Evolutionary conservation across 495 filamentous ascomycete species (phyloP), one percentile per base, ranked within the genome.

Genomic region (Parathielavia appendiculata): DNA sequence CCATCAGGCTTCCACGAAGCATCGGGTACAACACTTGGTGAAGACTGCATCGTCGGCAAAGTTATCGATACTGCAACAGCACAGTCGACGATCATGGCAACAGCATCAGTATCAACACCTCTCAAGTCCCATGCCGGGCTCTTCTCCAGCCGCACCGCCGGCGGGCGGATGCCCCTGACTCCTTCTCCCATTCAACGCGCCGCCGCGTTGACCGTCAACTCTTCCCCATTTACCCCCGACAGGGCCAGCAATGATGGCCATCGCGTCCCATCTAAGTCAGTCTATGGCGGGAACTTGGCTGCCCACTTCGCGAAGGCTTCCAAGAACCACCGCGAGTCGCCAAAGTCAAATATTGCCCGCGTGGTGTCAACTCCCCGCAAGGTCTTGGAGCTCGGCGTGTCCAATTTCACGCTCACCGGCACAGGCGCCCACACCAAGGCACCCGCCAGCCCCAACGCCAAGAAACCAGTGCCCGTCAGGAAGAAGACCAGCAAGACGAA

Each of bases 271-370:
- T 72, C 83, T 30, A 84, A 87, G 74, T 87, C 89, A 23, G 81
- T 88, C 51, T 91, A 91, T 71, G 81, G 57, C 38, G 64, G 84
- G 58, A 89, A 89, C 64, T 74, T 93, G 7, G 81, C 85, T 22
- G 81, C 90, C 48, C 84, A 88, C 63, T 88, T 95, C 59, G 76
- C 87, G 55, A 86, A 84, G 67, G 83, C 84, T 13, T 75, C 76
- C 76, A 72, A 75, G 8, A 62, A 75, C n/a, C 69, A 86, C 72
- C 83, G 85, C 26, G 84, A 92, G 62, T 91, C 90, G 26, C 90
- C 91, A 66, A 96, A 97, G 77, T 95, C 91, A 46, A 96, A 96
- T 77, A 96, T 96, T 70, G 92, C 90, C 54, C 83, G 85, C 35
- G 74, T 75, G 38, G 71, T 76, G 71, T 77, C 73, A 71, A 88